A percentile compares a stretch with the other conserved stretches of the same genome.
Conservation (phyloP, 2,329 filamentous ascomycete species). For the Colletotrichum chrysophilum region DNA sequence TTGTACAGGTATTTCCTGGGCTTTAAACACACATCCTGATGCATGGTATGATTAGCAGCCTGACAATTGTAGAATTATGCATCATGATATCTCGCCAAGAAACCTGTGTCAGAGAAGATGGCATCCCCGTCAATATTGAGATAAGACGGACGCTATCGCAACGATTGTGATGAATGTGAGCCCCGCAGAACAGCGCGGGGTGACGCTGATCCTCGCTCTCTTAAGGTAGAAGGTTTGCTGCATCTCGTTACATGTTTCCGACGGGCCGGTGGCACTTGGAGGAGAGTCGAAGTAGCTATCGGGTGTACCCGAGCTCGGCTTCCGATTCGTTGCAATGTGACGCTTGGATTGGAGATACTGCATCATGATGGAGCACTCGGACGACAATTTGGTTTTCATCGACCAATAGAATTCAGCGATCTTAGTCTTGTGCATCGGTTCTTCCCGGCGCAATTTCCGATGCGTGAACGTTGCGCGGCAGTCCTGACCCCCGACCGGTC, state of each 20-base stretch:
- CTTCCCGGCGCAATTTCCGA: not conserved
- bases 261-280: not conserved
- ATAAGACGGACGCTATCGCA: not conserved
- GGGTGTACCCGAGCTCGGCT: not conserved
- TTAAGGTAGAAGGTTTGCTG: not conserved
- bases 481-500: not conserved
- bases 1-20: rapidly evolving
- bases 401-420: not conserved
- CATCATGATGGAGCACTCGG: not conserved
- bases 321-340: not conserved
- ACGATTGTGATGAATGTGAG: not conserved
- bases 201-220: not conserved
- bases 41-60: not conserved
- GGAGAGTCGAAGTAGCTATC: not conserved
- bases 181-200: too few species aligned
- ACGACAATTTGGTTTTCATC: not conserved
- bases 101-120: not conserved
- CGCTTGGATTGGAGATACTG: not conserved
- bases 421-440: not conserved
- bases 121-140: not conserved
- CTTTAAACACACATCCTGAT: not conserved
- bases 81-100: not conserved
- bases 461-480: not conserved
- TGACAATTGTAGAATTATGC: not conserved
- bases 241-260: not conserved